These are phyloP conservation scores for Nicotiana otophora DNA, from an alignment of 257 asterid genomes.

Conservation along the genomic window DNA sequence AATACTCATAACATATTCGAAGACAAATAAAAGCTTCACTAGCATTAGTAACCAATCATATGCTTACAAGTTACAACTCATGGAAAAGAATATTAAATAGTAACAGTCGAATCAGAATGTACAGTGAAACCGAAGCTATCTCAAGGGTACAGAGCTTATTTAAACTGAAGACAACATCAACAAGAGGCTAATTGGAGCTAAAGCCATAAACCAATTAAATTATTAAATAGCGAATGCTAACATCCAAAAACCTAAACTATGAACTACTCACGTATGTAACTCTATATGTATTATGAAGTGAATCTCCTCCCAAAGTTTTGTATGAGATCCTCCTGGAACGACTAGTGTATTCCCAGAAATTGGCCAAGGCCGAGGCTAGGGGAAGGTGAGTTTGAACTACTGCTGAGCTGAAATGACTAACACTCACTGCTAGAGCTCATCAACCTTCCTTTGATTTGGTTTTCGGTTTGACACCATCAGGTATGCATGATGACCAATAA, in stretches of 20 bases:
- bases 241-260: not conserved
- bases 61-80: not conserved
- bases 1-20: not conserved
- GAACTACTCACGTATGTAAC: not conserved
- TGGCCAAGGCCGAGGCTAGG: not conserved
- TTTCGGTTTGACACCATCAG: slow-evolving; percentile 44
- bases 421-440: not conserved
- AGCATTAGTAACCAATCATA: not conserved
- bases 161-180: not conserved
- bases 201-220: not conserved
- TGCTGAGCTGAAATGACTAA: not conserved
- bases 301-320: not conserved
- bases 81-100: not conserved
- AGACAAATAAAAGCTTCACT: not conserved
- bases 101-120: not conserved
- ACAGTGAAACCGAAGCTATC: not conserved
- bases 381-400: not conserved
- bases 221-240: not conserved
- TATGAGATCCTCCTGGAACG: not conserved
- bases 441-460: slow-evolving; percentile 47
- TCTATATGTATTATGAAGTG: not conserved
- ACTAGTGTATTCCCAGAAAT: not conserved
- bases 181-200: not conserved
- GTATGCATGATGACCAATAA: slow-evolving; percentile 53
- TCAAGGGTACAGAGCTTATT: not conserved